Evolutionary conservation across 192 early-diverging fungal genomes (phyloP).

Genomic region (Gryganskiella cystojenkinii): DNA sequence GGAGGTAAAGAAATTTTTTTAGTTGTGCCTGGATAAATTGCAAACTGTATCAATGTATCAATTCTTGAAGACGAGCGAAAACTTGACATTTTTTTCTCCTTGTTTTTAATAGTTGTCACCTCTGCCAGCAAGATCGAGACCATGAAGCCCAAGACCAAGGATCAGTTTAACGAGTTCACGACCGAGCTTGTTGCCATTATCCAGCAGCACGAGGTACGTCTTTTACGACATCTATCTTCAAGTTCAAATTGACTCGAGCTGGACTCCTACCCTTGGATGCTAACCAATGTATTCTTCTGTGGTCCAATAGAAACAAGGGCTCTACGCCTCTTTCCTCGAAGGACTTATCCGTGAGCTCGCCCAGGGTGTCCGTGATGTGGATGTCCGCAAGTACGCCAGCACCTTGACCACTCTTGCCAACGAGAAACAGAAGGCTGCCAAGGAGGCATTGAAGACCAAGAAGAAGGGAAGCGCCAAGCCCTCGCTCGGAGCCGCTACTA

Average conservation of each 20-base stretch:
- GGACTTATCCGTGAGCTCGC: constrained; percentile 73
- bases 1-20: constrained; percentile 1
- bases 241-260: background rate
- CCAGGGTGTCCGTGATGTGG: constrained; percentile 64
- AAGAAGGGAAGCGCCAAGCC: constrained; percentile 68
- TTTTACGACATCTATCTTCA: background rate
- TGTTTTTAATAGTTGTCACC: constrained; percentile 21
- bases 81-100: background rate
- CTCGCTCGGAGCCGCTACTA: constrained; percentile 45
- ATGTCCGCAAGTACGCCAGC: constrained; percentile 70
- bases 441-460: constrained; percentile 73
- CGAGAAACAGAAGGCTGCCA: constrained; percentile 75
- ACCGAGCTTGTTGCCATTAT: constrained; percentile 71
- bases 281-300: background rate
- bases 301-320: constrained; percentile 53
- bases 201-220: constrained; percentile 59
- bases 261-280: background rate
- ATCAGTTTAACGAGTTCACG: constrained; percentile 73
- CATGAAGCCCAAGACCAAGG: constrained; percentile 72
- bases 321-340: constrained; percentile 71
- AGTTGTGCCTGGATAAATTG: background rate
- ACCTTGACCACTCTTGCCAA: constrained; percentile 75
- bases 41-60: background rate
- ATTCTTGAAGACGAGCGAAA: constrained; percentile 12
- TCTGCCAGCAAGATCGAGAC: constrained; percentile 49